Percentiles rank a stretch among this genome's conserved stretches.
Evolutionary conservation across 179 eudicot genomes (phyloP).

Genomic region (Camellia oleifera): DNA sequence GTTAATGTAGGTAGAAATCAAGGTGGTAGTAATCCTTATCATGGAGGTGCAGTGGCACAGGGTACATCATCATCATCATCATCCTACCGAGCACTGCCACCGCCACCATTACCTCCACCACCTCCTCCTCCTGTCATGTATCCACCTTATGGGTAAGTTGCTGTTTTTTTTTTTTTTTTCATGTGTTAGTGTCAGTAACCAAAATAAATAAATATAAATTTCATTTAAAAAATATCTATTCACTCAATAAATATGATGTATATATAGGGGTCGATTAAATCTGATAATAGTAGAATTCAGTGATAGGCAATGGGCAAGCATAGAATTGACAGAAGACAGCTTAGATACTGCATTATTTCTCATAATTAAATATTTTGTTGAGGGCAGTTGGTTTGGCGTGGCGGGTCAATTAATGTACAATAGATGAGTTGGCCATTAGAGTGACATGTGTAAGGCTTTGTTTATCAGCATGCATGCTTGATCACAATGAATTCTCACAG

Average conservation of each 20-base stretch:
- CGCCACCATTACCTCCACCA: conserved; percentile 52
- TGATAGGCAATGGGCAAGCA: too few relatives aligned
- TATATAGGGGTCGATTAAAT: too few relatives aligned
- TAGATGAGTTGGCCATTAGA: conserved; percentile 14
- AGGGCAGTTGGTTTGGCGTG: conserved; percentile 12
- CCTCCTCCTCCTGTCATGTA: conserved; percentile 51
- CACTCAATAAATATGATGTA: too few relatives aligned
- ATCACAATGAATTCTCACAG: too few relatives aligned
- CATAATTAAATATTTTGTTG: background rate
- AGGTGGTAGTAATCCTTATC: conserved; percentile 28
- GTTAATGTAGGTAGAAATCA: conserved; percentile 43
- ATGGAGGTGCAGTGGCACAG: conserved; percentile 30
- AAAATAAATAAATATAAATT: too few relatives aligned
- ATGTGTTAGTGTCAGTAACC: background rate
- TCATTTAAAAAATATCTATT: too few relatives aligned
- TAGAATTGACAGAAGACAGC: too few relatives aligned
- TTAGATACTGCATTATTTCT: too few relatives aligned
- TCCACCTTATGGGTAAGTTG: conserved; percentile 80
- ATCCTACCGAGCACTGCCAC: conserved; percentile 18
- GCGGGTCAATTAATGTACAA: conserved; percentile 14
- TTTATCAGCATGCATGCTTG: background rate
- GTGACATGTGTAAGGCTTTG: background rate
- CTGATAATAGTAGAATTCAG: too few relatives aligned
- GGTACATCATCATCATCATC: conserved; percentile 11
- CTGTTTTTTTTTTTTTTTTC: background rate